Evolutionary conservation across 106 monocot species (phyloP).

Genomic region (Acanthochlamys bracteata): DNA sequence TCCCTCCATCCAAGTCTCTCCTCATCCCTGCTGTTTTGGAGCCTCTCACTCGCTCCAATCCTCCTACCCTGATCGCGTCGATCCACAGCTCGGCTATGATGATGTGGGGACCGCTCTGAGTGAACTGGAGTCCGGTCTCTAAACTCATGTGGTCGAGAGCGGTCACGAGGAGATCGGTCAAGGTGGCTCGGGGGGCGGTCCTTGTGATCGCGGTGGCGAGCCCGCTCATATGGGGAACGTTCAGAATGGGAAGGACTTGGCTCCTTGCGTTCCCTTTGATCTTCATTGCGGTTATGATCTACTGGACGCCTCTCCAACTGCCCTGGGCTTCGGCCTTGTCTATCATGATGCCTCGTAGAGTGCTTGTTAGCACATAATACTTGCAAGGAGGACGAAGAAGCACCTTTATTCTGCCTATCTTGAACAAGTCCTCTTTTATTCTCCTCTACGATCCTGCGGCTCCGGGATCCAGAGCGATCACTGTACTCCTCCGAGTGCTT

Average conservation of each 20-base stretch:
- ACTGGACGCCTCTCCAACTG: conserved; percentile 20
- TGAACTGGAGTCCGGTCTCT: conserved; percentile 19
- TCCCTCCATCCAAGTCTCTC: conserved; percentile 28
- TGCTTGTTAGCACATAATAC: conserved; percentile 23
- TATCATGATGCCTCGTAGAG: conserved; percentile 28
- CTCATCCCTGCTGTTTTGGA: conserved; percentile 25
- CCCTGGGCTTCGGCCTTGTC: conserved; percentile 38
- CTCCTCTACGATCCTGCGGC: conserved; percentile 45
- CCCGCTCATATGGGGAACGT: conserved; percentile 25
- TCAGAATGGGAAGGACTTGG: conserved; percentile 39
- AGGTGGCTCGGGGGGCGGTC: conserved; percentile 13
- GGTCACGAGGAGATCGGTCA: conserved; percentile 7
- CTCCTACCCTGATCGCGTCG: conserved; percentile 29
- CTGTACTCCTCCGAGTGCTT: conserved; percentile 33
- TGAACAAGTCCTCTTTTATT: conserved; percentile 15
- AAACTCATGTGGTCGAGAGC: conserved; percentile 1
- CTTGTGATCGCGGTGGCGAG: conserved; percentile 25
- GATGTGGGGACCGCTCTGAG: conserved; percentile 33
- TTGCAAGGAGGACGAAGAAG: conserved; percentile 23
- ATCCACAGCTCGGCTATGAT: conserved; percentile 15
- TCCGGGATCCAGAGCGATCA: conserved; percentile 42
- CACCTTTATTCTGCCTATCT: conserved; percentile 33
- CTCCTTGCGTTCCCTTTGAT: conserved; percentile 42
- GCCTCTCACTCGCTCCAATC: conserved; percentile 32
- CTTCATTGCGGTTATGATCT: conserved; percentile 26